phyloP scores from a whole-genome alignment of 164 flowering plant genomes.

The Piper longum region DNA sequence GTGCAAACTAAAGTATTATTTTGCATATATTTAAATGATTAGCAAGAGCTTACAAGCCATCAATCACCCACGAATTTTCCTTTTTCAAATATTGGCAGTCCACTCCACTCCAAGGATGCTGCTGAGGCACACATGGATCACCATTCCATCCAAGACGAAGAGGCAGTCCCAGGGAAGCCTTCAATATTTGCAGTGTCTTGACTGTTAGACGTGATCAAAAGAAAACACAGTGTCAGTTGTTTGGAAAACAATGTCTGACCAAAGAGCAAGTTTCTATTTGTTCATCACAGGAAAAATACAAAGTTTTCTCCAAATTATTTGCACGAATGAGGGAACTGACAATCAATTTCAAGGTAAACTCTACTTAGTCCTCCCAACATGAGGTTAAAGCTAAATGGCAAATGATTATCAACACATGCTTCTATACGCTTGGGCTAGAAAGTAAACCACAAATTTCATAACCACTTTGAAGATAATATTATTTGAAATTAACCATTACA shows the following conservation, averaged over 20 bases:
- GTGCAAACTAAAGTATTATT: not conserved
- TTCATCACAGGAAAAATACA: too few species aligned
- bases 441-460: too few species aligned
- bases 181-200: constrained; percentile 57
- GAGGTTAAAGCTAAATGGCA: not conserved
- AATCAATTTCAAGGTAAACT: too few species aligned
- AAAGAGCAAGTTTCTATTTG: too few species aligned
- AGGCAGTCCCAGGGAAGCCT: constrained; percentile 73
- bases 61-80: constrained; percentile 62
- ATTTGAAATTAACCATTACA: too few species aligned
- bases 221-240: not conserved
- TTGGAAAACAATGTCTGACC: not conserved
- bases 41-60: constrained; percentile 58
- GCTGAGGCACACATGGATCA: constrained; percentile 97
- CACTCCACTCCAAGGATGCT: constrained; percentile 97
- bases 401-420: too few species aligned
- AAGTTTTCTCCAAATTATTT: too few species aligned
- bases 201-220: constrained; percentile 25
- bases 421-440: too few species aligned
- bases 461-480: too few species aligned
- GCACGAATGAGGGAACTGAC: too few species aligned
- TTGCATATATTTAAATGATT: too few species aligned
- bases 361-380: not conserved
- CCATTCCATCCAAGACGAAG: constrained; percentile 94
- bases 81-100: constrained; percentile 60